Evolutionary conservation across 345 rosid species (phyloP), one percentile per base, ranked within the genome.

Genomic region (rapeseed (Brassica napus)): DNA sequence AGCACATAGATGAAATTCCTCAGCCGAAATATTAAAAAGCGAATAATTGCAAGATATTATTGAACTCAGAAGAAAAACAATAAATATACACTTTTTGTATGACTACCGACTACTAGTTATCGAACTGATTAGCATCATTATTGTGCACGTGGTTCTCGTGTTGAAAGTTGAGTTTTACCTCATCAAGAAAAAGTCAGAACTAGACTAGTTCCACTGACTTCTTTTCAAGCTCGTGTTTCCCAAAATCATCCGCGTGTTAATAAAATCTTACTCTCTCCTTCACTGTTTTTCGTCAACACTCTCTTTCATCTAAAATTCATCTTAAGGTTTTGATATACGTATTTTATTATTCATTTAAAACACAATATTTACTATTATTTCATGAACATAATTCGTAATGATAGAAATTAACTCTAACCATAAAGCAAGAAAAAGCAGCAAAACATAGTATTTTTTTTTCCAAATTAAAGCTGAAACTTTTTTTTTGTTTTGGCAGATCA

Each of bases 141-240:
- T 61, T 5, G 23, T 4, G 71, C 74, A 79, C 78, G 78, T 73
- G 74, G 2, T 73, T 73, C 78, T 60, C 74, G 74, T 66, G 68
- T 61, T 61, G 69, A 60, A 34, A 60, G 10, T 34, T 67, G 24
- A 23, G 32, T 42, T 67, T 67, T 18, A 5, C 35, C 71, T 35
- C 15, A 12, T 26, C 18, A 15, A 42, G 18, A 18, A 58, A 72
- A 28, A 52, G 16, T 24, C 31, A n/a, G 59, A 47, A 47, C 6
- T 10, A 10, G 67, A 21, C 54, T 44, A 59, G 57, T 47, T 68
- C 69, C 64, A 32, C 23, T 73, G 64, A 68, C 73, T 42, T 78
- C 6, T 30, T 44, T 44, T 10, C 11, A 30, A 42, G 61, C 74
- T 76, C 63, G 55, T 69, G 75, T 62, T 69, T 47, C 7, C 18